phyloP scores from a whole-genome alignment of 2,329 filamentous ascomycete genomes.

The Talaromyces sp. region DNA sequence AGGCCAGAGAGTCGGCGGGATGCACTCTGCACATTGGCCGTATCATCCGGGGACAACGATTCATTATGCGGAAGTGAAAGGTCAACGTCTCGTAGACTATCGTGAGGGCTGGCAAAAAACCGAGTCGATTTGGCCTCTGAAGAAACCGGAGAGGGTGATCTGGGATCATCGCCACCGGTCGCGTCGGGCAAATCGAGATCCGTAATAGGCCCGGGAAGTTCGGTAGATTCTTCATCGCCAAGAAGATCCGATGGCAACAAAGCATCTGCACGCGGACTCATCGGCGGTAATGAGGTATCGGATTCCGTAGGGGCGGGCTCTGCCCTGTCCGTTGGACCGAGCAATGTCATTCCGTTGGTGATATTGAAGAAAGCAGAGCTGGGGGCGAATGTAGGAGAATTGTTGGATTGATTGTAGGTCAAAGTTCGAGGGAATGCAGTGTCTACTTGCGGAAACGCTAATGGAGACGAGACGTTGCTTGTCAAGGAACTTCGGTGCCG shows the following conservation, averaged over 20 bases:
- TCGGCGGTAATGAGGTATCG: slow-evolving; percentile 53
- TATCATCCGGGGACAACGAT: slow-evolving; percentile 18
- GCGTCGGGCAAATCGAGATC: slow-evolving; percentile 22
- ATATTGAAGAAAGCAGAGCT: slow-evolving; percentile 54
- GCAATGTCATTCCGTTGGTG: slow-evolving; percentile 58
- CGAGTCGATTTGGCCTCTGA: slow-evolving; percentile 40
- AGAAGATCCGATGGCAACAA: slow-evolving; percentile 58
- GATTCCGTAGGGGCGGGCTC: slow-evolving; percentile 44
- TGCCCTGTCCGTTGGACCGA: slow-evolving; percentile 36
- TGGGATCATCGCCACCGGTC: slow-evolving; percentile 15
- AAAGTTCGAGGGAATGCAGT: slow-evolving; percentile 35
- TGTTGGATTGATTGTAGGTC: slow-evolving; percentile 46
- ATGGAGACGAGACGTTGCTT: slow-evolving; percentile 44
- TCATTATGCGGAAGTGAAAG: slow-evolving; percentile 20
- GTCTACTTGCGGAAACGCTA: slow-evolving; percentile 37
- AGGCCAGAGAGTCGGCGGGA: slow-evolving; percentile 53
- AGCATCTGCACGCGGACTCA: slow-evolving; percentile 60
- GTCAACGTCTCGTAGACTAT: slow-evolving; percentile 34
- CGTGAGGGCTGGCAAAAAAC: slow-evolving; percentile 43
- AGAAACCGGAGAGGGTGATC: slow-evolving; percentile 41
- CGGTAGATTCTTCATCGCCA: slow-evolving; percentile 47
- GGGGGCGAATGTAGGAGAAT: slow-evolving; percentile 49
- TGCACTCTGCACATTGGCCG: slow-evolving; percentile 40
- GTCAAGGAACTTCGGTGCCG: slow-evolving; percentile 42
- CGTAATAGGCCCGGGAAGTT: slow-evolving; percentile 25